A percentile compares a stretch with the other conserved stretches of the same genome.
Evolutionary conservation across 1,284 basidiomycete species (phyloP).

Genomic region (Rhodotorula sp.): DNA sequence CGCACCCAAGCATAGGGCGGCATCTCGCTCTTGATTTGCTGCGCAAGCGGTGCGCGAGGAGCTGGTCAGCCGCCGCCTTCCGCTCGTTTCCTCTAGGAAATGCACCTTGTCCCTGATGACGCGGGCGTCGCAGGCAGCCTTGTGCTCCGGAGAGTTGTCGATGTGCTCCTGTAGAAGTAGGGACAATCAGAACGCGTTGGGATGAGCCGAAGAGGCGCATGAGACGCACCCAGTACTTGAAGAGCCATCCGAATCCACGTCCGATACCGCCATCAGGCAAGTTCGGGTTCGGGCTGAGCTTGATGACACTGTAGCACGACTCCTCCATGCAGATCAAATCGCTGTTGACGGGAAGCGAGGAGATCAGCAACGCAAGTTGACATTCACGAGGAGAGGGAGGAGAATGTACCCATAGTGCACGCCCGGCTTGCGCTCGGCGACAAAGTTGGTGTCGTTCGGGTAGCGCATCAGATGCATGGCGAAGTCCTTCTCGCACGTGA

Average conservation of each 20-base stretch:
- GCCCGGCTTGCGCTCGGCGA: neutral
- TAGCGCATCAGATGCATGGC: neutral
- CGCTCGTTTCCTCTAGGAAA: too few species aligned
- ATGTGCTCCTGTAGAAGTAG: conserved; percentile 12
- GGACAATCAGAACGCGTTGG: neutral
- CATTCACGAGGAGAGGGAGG: neutral
- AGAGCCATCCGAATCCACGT: conserved; percentile 18
- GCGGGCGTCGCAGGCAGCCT: conserved; percentile 2
- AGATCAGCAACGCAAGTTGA: neutral
- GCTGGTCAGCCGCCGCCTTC: neutral
- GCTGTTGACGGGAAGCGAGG: neutral
- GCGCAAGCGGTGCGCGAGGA: too few species aligned
- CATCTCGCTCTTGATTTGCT: conserved; percentile 10
- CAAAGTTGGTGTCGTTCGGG: conserved; percentile 8
- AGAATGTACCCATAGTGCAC: neutral
- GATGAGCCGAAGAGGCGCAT: too few species aligned
- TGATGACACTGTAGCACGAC: conserved; percentile 11
- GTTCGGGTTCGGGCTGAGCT: conserved; percentile 4
- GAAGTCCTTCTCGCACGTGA: neutral
- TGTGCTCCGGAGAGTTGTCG: neutral
- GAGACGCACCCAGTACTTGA: conserved; percentile 13
- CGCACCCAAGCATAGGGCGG: conserved; percentile 7
- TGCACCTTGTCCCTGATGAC: neutral
- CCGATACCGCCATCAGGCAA: conserved; percentile 1
- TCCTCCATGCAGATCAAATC: conserved; percentile 24